These are phyloP conservation scores for Dioscorea dumetorum DNA, from an alignment of 106 monocot species.

Conservation along the genomic window DNA sequence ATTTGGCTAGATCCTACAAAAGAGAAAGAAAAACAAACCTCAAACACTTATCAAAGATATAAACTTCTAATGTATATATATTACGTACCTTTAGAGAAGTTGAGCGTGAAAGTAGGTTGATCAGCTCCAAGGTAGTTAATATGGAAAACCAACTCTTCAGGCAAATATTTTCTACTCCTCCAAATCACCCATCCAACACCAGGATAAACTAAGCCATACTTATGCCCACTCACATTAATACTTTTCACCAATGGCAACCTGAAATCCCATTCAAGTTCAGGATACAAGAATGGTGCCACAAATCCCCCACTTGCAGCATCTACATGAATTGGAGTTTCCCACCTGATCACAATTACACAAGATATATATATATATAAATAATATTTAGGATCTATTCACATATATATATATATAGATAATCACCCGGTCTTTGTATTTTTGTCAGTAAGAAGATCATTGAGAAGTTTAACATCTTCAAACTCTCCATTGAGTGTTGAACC, in stretches of 20 bases:
- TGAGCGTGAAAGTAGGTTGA: slow-evolving; percentile 41
- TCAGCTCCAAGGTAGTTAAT: slow-evolving; percentile 44
- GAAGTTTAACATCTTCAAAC: slow-evolving; percentile 49
- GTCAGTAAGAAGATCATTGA: slow-evolving; percentile 37
- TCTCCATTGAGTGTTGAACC: slow-evolving; percentile 57
- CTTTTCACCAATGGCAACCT: slow-evolving; percentile 34
- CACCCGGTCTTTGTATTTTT: slow-evolving; percentile 47
- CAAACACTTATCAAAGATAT: not conserved
- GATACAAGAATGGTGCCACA: slow-evolving; percentile 44
- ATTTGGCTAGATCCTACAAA: slow-evolving; percentile 40
- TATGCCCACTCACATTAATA: slow-evolving; percentile 44
- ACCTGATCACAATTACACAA: slow-evolving; percentile 6
- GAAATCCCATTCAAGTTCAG: slow-evolving; percentile 40
- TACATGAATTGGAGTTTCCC: slow-evolving; percentile 61
- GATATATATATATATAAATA: too few species aligned
- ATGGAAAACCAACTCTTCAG: slow-evolving; percentile 43
- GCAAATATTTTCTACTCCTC: slow-evolving; percentile 32
- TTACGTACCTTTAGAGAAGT: slow-evolving; percentile 45
- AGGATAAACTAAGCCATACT: slow-evolving; percentile 40
- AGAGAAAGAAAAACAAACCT: not conserved
- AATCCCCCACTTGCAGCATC: slow-evolving; percentile 62
- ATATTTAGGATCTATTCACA: too few species aligned
- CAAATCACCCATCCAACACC: slow-evolving; percentile 40
- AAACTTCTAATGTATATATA: not conserved
- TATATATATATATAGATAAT: not conserved